phyloP scores from a whole-genome alignment of 2,329 filamentous ascomycete genomes.

The Ophiostoma ulmi region DNA sequence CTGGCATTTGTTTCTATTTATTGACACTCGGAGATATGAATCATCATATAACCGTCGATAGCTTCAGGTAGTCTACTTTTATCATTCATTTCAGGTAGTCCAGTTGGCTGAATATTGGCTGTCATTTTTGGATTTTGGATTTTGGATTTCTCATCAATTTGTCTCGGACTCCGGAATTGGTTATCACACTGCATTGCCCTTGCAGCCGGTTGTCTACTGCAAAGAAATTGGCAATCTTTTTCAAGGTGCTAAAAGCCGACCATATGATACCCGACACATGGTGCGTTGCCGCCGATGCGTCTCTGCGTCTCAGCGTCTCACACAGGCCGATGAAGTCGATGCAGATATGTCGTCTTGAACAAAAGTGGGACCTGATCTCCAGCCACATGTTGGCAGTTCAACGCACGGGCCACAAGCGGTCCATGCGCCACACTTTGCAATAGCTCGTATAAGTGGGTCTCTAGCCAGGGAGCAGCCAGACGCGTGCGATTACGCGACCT shows the following conservation, averaged over 20 bases:
- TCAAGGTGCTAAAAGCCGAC: not conserved
- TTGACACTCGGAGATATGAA: not conserved
- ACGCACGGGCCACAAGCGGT: not conserved
- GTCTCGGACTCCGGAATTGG: not conserved
- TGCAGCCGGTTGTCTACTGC: not conserved
- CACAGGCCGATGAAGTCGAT: not conserved
- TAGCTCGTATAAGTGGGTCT: not conserved
- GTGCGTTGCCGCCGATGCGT: not conserved
- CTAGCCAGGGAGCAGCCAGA: not conserved
- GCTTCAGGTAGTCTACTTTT: not conserved
- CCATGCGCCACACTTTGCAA: not conserved
- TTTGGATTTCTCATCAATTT: not conserved
- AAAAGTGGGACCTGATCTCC: not conserved
- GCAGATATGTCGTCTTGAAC: not conserved
- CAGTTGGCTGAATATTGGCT: not conserved
- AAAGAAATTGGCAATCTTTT: not conserved
- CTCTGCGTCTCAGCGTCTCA: not conserved
- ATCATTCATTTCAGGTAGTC: not conserved
- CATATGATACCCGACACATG: not conserved
- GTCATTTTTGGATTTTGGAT: not conserved
- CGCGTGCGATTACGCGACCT: conserved; percentile 6
- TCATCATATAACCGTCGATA: not conserved
- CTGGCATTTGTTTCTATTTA: conserved; percentile 5
- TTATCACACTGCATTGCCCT: not conserved
- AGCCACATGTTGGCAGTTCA: not conserved